A percentile compares a stretch with the other conserved stretches of the same genome.
Conservation (phyloP, 129 eudicot species). For the Ambrosia artemisiifolia region DNA sequence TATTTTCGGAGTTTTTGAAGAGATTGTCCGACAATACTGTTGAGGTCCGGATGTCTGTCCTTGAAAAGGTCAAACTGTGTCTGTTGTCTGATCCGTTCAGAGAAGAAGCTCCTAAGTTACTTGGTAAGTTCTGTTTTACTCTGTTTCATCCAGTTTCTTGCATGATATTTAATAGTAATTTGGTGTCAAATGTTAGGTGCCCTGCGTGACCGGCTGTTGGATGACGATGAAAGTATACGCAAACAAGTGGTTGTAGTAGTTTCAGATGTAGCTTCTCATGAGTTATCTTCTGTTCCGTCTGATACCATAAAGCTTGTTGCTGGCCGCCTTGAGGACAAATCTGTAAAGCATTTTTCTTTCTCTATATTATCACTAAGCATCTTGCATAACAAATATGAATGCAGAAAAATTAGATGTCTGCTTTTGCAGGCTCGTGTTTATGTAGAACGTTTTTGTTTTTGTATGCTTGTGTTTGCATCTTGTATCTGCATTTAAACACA, state of each 20-base stretch:
- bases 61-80: constrained; percentile 62
- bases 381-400: too few relatives aligned
- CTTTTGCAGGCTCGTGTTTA: too few relatives aligned
- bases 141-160: constrained; percentile 13
- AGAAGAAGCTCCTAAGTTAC: constrained; percentile 70
- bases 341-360: constrained; percentile 40
- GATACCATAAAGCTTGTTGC: constrained; percentile 80
- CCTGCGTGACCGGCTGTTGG: constrained; percentile 75
- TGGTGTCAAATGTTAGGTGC: constrained; percentile 51
- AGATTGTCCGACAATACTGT: constrained; percentile 68
- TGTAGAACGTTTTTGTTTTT: too few relatives aligned
- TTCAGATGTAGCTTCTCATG: constrained; percentile 67
- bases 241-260: constrained; percentile 81
- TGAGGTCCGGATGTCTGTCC: constrained; percentile 82
- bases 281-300: constrained; percentile 55
- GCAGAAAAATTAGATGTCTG: too few relatives aligned
- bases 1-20: constrained; percentile 77
- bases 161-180: constrained; percentile 9
- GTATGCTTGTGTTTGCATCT: too few relatives aligned
- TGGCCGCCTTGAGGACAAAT: constrained; percentile 89
- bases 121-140: constrained; percentile 44
- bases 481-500: background rate
- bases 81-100: constrained; percentile 71
- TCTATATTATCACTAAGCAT: background rate
- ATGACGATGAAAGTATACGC: constrained; percentile 86